Conservation (phyloP, 306 rosid species). For the Rosa lucieae region DNA sequence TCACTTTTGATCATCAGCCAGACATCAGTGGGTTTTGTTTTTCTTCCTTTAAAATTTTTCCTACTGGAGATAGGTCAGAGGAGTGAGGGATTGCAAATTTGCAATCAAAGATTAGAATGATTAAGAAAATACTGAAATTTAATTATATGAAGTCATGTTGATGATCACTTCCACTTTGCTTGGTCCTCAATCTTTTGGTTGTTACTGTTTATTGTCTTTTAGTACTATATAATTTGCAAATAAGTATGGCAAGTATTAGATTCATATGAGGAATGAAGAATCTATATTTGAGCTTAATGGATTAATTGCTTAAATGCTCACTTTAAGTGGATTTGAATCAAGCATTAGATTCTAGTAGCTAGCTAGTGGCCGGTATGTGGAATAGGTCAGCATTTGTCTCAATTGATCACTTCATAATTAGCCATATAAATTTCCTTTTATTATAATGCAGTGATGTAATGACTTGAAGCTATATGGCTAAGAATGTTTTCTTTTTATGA, state of each 20-base stretch:
- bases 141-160: conserved; percentile 10
- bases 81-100: conserved; percentile 12
- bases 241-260: not conserved
- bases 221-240: not conserved
- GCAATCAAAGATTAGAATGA: conserved; percentile 28
- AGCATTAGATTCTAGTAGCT: conserved; percentile 6
- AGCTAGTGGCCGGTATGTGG: conserved; percentile 12
- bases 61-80: conserved; percentile 40
- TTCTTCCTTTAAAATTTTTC: conserved; percentile 7
- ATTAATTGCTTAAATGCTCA: not conserved
- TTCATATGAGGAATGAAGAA: not conserved
- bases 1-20: not conserved
- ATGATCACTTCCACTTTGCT: conserved; percentile 16
- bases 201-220: not conserved
- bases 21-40: not conserved
- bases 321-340: conserved; percentile 12
- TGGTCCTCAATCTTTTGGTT: conserved; percentile 14
- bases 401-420: not conserved
- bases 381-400: conserved; percentile 14
- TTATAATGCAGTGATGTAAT: not conserved
- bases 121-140: conserved; percentile 4
- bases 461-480: not conserved
- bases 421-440: not conserved
- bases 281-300: not conserved
- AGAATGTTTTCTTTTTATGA: not conserved